phyloP scores from a whole-genome alignment of 129 eudicot species.

The Helichrysum umbraculigerum region DNA sequence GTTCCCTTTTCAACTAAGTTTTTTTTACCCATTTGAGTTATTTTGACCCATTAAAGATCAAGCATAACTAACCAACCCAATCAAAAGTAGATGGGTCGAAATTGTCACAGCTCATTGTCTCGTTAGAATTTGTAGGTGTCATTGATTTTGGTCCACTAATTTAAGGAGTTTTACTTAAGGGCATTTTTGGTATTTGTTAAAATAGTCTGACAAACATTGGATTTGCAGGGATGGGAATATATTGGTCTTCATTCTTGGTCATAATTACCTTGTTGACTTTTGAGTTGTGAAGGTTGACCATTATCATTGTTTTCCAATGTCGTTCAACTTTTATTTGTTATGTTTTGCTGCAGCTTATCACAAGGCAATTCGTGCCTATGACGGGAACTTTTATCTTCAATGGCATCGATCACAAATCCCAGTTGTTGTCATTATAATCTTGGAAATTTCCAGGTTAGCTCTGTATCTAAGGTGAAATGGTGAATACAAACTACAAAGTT shows the following conservation, averaged over 20 bases:
- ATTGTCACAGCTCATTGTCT: background rate
- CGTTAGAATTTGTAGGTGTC: background rate
- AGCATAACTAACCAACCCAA: background rate
- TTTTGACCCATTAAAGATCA: background rate
- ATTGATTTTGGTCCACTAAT: no score
- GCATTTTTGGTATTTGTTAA: background rate
- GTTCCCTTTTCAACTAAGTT: no score
- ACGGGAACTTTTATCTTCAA: conserved; percentile 89
- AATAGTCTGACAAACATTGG: background rate
- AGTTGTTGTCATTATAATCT: conserved; percentile 55
- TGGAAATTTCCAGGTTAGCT: conserved; percentile 20
- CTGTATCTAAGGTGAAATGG: background rate
- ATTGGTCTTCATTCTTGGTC: conserved; percentile 7
- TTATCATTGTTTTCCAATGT: conserved; percentile 6
- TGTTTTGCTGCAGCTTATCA: conserved; percentile 63
- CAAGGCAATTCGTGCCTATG: conserved; percentile 88
- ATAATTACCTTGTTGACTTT: background rate
- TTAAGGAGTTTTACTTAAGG: background rate
- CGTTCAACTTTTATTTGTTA: conserved; percentile 12
- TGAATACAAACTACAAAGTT: conserved; percentile 4
- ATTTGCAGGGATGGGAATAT: background rate
- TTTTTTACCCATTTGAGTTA: background rate
- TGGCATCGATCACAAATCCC: conserved; percentile 94
- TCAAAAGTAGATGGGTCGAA: background rate
- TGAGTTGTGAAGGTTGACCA: conserved; percentile 12